phyloP scores from a whole-genome alignment of 2,329 filamentous ascomycete species.

The Colletotrichum destructivum region DNA sequence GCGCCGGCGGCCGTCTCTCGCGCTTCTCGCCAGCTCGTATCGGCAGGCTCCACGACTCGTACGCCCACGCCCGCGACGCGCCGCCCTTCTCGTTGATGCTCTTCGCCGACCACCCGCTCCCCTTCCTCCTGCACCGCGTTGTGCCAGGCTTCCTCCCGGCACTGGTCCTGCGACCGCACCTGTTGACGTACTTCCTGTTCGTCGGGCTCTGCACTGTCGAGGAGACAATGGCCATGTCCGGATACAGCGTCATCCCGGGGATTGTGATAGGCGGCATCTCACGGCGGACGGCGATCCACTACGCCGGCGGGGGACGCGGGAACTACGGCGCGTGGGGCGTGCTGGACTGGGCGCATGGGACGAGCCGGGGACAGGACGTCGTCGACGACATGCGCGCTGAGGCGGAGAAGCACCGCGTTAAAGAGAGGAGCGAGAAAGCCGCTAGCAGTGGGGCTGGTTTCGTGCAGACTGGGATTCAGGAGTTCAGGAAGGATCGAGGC shows the following conservation, averaged over 20 bases:
- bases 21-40: constrained; percentile 48
- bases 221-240: constrained; percentile 77
- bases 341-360: constrained; percentile 74
- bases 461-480: constrained; percentile 51
- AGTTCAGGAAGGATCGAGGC: constrained; percentile 38
- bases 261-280: constrained; percentile 68
- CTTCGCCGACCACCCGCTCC: constrained; percentile 78
- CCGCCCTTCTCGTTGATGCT: constrained; percentile 75
- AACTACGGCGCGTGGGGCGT: constrained; percentile 76
- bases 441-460: constrained; percentile 51
- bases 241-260: constrained; percentile 73
- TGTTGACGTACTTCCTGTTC: constrained; percentile 80
- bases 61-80: constrained; percentile 67
- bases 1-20: not conserved
- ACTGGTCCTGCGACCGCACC: constrained; percentile 76
- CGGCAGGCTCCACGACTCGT: constrained; percentile 59
- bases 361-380: constrained; percentile 65
- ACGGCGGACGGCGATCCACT: constrained; percentile 65
- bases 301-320: constrained; percentile 67
- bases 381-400: constrained; percentile 69
- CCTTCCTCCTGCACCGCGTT: constrained; percentile 74
- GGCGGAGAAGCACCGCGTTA: constrained; percentile 69
- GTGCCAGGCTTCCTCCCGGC: constrained; percentile 77
- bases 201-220: constrained; percentile 75
- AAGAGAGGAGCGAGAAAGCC: constrained; percentile 57